Evolutionary conservation across 208 protist species (phyloP).

Genomic region (Blechomonas ayalai): DNA sequence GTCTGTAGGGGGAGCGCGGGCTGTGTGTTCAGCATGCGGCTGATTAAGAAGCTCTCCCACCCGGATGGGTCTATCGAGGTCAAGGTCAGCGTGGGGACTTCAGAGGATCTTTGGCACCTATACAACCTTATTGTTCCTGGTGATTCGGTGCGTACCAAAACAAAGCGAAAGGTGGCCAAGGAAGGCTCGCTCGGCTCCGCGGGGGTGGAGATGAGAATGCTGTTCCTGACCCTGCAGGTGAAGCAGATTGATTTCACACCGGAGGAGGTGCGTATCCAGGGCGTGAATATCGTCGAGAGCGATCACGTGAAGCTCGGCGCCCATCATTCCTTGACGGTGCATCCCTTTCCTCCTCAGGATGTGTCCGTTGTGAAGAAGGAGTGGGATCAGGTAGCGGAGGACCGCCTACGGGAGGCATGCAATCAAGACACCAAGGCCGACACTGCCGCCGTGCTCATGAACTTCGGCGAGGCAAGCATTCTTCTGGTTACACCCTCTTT

Average conservation of each 20-base stretch:
- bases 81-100: constrained; percentile 69
- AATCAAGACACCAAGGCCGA: constrained; percentile 69
- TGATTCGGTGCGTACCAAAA: constrained; percentile 68
- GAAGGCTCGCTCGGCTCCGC: constrained; percentile 42
- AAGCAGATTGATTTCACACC: constrained; percentile 60
- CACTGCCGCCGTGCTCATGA: constrained; percentile 93
- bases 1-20: too few relatives aligned
- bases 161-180: constrained; percentile 62
- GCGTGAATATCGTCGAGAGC: constrained; percentile 85
- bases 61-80: constrained; percentile 84
- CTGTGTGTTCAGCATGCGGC: too few relatives aligned
- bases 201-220: constrained; percentile 45
- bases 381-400: constrained; percentile 79
- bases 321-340: constrained; percentile 92
- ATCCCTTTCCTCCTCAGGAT: constrained; percentile 75
- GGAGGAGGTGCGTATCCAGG: constrained; percentile 76
- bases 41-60: constrained; percentile 35
- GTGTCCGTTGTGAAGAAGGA: constrained; percentile 89
- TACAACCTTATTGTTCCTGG: constrained; percentile 94
- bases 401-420: constrained; percentile 66
- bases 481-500: constrained; percentile 91
- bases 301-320: constrained; percentile 88
- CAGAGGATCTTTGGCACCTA: constrained; percentile 96
- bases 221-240: constrained; percentile 49
- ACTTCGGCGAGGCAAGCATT: constrained; percentile 89